phyloP scores from a whole-genome alignment of 495 filamentous ascomycete species.

The Collariella sp. region DNA sequence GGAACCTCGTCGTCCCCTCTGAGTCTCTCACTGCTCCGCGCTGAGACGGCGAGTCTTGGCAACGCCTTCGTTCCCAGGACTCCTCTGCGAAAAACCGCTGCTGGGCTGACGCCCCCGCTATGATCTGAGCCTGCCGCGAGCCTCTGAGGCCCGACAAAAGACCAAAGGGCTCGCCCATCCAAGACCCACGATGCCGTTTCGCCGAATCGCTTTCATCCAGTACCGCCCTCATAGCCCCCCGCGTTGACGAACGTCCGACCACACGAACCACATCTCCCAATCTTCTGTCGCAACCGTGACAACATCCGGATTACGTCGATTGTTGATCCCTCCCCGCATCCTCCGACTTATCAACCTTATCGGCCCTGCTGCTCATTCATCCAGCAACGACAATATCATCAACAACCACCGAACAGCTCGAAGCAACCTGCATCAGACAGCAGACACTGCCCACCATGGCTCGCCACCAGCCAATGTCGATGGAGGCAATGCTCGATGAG shows the following conservation, averaged over 20 bases:
- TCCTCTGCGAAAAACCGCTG: constrained; percentile 3
- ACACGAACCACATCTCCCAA: too few species aligned
- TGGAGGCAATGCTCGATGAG: constrained; percentile 64
- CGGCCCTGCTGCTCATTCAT: too few species aligned
- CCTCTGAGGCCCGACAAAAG: neutral
- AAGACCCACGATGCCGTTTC: constrained; percentile 20
- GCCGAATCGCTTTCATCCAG: constrained; percentile 11
- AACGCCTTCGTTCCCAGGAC: neutral
- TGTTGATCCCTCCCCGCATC: neutral
- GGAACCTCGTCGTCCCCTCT: neutral
- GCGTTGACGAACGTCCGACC: constrained; percentile 8
- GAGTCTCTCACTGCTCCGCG: too few species aligned
- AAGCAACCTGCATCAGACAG: too few species aligned
- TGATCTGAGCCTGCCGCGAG: too few species aligned
- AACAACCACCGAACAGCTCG: too few species aligned
- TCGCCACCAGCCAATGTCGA: constrained; percentile 43
- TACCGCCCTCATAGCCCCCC: constrained; percentile 15
- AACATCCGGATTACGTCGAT: neutral
- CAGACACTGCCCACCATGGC: constrained; percentile 22
- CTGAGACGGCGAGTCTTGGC: constrained; percentile 8
- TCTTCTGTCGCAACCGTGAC: neutral
- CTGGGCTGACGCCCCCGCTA: constrained; percentile 6
- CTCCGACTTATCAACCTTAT: neutral
- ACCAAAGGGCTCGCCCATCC: neutral
- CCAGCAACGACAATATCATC: too few species aligned